A percentile compares a stretch with the other conserved stretches of the same genome.
phyloP scores from a whole-genome alignment of 1,284 basidiomycete species.

The Kalmanozyma brasiliensis region DNA sequence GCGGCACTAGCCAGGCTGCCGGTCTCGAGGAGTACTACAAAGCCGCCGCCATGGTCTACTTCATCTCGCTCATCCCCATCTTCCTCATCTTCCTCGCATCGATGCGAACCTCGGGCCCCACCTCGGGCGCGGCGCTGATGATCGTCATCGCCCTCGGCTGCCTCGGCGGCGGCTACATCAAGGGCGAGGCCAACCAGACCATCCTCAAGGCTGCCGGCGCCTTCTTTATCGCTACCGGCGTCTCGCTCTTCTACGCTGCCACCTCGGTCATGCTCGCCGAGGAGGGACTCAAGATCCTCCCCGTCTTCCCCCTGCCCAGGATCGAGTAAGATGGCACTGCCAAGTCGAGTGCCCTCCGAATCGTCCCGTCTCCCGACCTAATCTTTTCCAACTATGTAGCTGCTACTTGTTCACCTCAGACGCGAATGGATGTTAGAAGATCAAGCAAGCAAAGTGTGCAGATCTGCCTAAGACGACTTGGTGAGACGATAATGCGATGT shows the following conservation, averaged over 20 bases:
- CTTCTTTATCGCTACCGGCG: slow-evolving; percentile 44
- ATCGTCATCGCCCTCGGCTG: slow-evolving; percentile 44
- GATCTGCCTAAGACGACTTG: too few species aligned
- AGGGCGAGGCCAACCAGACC: slow-evolving; percentile 11
- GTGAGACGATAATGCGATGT: too few species aligned
- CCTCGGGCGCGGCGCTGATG: slow-evolving; percentile 25
- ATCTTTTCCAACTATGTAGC: too few species aligned
- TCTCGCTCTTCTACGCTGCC: slow-evolving; percentile 44
- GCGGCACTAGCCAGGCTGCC: slow-evolving; percentile 10
- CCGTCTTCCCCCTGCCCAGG: slow-evolving; percentile 51
- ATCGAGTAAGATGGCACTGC: slow-evolving; percentile 18
- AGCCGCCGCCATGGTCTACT: slow-evolving; percentile 35
- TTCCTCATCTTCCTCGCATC: slow-evolving; percentile 50
- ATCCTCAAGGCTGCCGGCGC: slow-evolving; percentile 41
- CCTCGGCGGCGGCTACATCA: slow-evolving; percentile 34
- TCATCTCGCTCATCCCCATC: slow-evolving; percentile 53
- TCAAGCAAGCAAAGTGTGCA: too few species aligned
- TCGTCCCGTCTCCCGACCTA: too few species aligned
- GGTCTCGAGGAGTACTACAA: slow-evolving; percentile 35
- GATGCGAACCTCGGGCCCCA: slow-evolving; percentile 35
- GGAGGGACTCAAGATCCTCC: slow-evolving; percentile 47
- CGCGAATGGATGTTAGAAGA: too few species aligned
- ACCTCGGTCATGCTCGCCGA: slow-evolving; percentile 44
- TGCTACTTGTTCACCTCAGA: too few species aligned
- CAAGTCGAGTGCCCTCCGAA: too few species aligned